Base-by-base conservation (phyloP, 2,329 filamentous ascomycete genomes). In the Colletotrichum musae region DNA sequence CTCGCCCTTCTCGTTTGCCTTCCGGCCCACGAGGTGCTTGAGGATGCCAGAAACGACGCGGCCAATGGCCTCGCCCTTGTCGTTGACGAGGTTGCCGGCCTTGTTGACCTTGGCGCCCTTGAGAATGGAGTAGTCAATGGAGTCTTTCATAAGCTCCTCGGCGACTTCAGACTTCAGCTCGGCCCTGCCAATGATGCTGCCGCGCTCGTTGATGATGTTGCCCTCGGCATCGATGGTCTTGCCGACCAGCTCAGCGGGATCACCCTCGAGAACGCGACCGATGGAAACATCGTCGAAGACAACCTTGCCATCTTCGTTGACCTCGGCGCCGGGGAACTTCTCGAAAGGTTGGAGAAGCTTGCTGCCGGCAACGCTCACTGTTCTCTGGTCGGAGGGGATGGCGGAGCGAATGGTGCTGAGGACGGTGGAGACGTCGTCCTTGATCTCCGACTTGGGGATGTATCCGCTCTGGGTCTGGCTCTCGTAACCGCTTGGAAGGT, bases 1-100 rank as follows among this genome's bases (percentile, higher is more conserved):
- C 72, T 91, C 85, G 52, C 92, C 92, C 43, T 92, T 81, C 62
- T 88, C 88, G 71, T 93, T 91, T 41, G 89, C 83, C 75, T 88
- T 87, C 74, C 87, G 89, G 73, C 91, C 91, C 39, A 90, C 78
- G 6, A 93, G 85, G 71, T 91, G 84, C 78, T 91, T 88, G 18
- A 88, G 73, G 16, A 90, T 87, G 45, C 92, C 92, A 72, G 91
- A 86, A 41, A 88, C 80, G 13, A 94, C 83, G 53, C 88, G 89
- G 16, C 89, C 92, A 72, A 93, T 80, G 3, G 88, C 75, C 50
- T 86, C 81, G 26, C 86, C 85, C 45, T 86, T 81, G 10, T 86
- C 80, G 68, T 87, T 84, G 58, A 89, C 84, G 21, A 89, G 82
- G 62, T 90, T 89, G 58, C 88, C 88, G 10, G 80, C 75, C 77